These are phyloP conservation scores for Elsinoe arachidis DNA, from an alignment of 2,329 filamentous ascomycete species.

Conservation along the genomic window DNA sequence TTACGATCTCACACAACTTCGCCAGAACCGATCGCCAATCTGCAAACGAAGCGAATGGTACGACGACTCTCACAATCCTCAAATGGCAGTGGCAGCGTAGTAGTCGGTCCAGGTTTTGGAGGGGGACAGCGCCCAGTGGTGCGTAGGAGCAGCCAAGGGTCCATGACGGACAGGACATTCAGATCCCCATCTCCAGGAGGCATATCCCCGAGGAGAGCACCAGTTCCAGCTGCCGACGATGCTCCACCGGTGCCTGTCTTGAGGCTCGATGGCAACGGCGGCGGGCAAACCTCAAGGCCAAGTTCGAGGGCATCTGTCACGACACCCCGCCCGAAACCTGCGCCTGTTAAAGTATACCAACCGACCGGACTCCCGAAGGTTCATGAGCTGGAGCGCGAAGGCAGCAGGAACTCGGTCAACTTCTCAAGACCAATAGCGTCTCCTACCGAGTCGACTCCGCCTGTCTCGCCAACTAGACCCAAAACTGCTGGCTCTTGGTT, in stretches of 20 bases:
- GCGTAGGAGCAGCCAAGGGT: conserved; percentile 61
- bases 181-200: conserved; percentile 60
- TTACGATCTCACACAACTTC: conserved; percentile 68
- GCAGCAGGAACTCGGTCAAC: conserved; percentile 40
- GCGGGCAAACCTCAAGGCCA: conserved; percentile 24
- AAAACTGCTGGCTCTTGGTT: conserved; percentile 28
- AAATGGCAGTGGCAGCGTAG: conserved; percentile 40
- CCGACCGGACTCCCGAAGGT: conserved; percentile 13
- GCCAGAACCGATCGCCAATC: conserved; percentile 69
- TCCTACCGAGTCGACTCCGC: conserved; percentile 28
- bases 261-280: conserved; percentile 35
- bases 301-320: conserved; percentile 18
- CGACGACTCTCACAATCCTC: conserved; percentile 68
- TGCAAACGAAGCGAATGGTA: conserved; percentile 78
- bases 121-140: conserved; percentile 41
- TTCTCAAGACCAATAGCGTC: conserved; percentile 48
- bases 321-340: background rate
- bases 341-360: conserved; percentile 37
- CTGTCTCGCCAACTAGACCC: conserved; percentile 22
- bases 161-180: conserved; percentile 85
- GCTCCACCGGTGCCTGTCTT: conserved; percentile 70
- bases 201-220: conserved; percentile 23
- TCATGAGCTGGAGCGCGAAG: conserved; percentile 32
- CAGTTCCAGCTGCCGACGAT: conserved; percentile 21
- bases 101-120: conserved; percentile 8